These are phyloP conservation scores for Suhomyces taliae DNA, from an alignment of 1,139 yeast species.

Conservation along the genomic window DNA sequence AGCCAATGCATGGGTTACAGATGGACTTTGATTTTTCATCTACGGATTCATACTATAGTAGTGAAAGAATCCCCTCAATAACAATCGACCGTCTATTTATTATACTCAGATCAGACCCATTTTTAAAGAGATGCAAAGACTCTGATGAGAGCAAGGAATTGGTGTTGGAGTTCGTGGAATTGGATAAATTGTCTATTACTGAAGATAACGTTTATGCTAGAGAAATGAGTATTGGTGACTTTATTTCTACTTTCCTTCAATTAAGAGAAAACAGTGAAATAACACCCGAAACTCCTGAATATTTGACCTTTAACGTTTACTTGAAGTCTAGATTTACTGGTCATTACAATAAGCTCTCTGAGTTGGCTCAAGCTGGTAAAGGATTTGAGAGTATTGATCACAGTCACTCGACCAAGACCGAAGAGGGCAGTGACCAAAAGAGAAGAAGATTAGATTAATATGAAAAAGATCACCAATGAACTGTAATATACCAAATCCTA, in stretches of 20 bases:
- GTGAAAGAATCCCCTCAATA: conserved; percentile 15
- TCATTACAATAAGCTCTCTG: conserved; percentile 27
- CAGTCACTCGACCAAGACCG: background rate
- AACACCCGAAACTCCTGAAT: conserved; percentile 17
- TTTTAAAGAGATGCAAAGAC: conserved; percentile 25
- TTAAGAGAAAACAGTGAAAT: conserved; percentile 24
- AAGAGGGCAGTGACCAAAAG: background rate
- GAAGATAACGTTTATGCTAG: conserved; percentile 42
- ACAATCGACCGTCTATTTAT: conserved; percentile 30
- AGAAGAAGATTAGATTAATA: background rate
- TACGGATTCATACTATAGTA: conserved; percentile 27
- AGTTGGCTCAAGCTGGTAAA: conserved; percentile 22
- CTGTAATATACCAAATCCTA: no score
- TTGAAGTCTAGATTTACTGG: conserved; percentile 36
- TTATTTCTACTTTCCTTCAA: conserved; percentile 30
- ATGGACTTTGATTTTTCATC: conserved; percentile 14
- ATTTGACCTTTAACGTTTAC: conserved; percentile 26
- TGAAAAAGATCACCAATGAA: no score
- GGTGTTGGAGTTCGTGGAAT: conserved; percentile 32
- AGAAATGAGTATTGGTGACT: conserved; percentile 32
- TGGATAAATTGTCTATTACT: conserved; percentile 30
- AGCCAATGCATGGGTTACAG: conserved; percentile 19
- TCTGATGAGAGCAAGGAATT: conserved; percentile 33
- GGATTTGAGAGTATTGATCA: conserved; percentile 20
- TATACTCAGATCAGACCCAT: conserved; percentile 28